Evolutionary conservation across 1,284 basidiomycete species (phyloP).

Genomic region (Sanguinoderma infundibulare): DNA sequence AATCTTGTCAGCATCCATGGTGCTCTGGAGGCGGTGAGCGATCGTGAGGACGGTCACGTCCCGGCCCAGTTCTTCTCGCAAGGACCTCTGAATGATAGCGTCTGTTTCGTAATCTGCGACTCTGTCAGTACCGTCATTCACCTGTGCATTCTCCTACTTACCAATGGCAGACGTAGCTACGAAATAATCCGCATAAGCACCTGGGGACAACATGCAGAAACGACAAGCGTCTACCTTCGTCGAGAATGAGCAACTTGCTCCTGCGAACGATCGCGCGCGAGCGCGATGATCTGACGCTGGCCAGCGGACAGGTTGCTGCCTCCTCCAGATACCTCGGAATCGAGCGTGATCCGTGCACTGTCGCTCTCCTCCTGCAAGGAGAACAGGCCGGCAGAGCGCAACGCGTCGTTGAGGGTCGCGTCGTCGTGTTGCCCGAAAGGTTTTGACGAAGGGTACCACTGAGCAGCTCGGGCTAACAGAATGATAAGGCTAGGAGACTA

Average conservation of each 20-base stretch:
- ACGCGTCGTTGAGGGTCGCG: slow-evolving; percentile 38
- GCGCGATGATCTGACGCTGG: slow-evolving; percentile 36
- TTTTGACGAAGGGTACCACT: slow-evolving; percentile 41
- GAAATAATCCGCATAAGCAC: background rate
- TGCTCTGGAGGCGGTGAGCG: slow-evolving; percentile 72
- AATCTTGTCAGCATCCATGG: slow-evolving; percentile 58
- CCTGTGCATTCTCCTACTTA: slow-evolving; percentile 21
- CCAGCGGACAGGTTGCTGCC: slow-evolving; percentile 49
- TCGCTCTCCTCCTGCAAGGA: slow-evolving; percentile 32
- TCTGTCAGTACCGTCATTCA: background rate
- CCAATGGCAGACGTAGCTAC: slow-evolving; percentile 59
- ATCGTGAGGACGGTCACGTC: slow-evolving; percentile 65
- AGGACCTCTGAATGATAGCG: slow-evolving; percentile 42
- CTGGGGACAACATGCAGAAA: background rate
- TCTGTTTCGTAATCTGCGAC: slow-evolving; percentile 29
- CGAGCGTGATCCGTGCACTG: slow-evolving; percentile 38
- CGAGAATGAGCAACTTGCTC: slow-evolving; percentile 41
- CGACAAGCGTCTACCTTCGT: slow-evolving; percentile 33
- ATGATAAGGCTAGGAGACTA: too few species aligned
- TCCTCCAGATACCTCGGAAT: slow-evolving; percentile 37
- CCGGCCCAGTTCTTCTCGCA: slow-evolving; percentile 52
- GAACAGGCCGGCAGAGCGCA: slow-evolving; percentile 38
- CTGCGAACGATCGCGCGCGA: slow-evolving; percentile 40
- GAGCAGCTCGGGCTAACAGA: slow-evolving; percentile 45
- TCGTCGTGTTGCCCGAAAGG: slow-evolving; percentile 56